Evolutionary conservation across 1,284 basidiomycete genomes (phyloP), one percentile per base, ranked within the genome.

Genomic region (Porogramme epimiltina): DNA sequence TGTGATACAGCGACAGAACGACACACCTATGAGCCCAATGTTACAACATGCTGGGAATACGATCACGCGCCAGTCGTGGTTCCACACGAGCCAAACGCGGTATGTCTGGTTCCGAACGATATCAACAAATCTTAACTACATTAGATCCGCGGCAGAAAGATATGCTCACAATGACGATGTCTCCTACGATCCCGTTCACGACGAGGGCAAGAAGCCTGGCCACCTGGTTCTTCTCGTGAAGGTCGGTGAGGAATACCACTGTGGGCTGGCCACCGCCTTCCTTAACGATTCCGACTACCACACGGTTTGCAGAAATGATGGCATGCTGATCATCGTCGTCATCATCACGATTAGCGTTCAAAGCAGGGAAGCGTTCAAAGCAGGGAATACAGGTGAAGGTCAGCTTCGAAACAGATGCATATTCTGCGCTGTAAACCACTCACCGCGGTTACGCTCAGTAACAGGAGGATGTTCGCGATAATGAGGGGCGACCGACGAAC

Each of bases 61-160:
- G 22, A 37, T 22, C 9, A 37, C 15, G n/a, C 40, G 15, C 15
- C 10, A 16, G 4, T 42, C 4, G 3, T 19, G 3, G 4, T n/a
- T 19, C 40, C 40, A 49, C 8, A 47, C 37, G 9, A 40, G 25
- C 45, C 45, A 47, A 11, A 40, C 45, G n/a, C 45, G 36, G 22
- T 47, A 47, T 5, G 45, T 40, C 45, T 47, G n/a, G 11, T 15
- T n/a, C 8, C 9, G 16, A 37, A n/a, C 34, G 13, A 15, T 22
- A 8, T 24, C n/a, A n/a, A n/a, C n/a, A n/a, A 23, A 20, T 34
- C 4, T 15, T 4, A 8, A 8, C 18, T n/a, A 10, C 11, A 16
- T 18, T 10, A 45, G 26, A 2, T 20, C 8, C 4, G 19, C 18
- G 26, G 9, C 2, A 15, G 6, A 31, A 31, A 31, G 28, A 6